A percentile compares a stretch with the other conserved stretches of the same genome.
Conservation (phyloP, 169 alveolate species). For the Cryptosporidium andersoni region DNA sequence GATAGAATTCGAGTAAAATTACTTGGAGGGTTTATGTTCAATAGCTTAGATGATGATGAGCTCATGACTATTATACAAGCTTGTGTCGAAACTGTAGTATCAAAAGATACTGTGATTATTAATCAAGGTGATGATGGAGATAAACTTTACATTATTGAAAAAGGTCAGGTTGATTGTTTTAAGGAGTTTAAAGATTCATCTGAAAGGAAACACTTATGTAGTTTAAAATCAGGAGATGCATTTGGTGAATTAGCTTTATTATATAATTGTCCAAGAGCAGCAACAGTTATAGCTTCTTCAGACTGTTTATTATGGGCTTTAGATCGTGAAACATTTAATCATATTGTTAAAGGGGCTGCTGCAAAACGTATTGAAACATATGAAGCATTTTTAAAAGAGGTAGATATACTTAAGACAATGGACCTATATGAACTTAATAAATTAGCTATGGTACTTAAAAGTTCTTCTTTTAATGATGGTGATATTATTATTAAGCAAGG, state of each 20-base stretch:
- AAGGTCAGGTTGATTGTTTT: conserved; percentile 89
- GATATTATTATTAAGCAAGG: conserved; percentile 93
- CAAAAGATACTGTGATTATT: conserved; percentile 83
- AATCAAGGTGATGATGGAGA: conserved; percentile 96
- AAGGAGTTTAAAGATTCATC: conserved; percentile 78
- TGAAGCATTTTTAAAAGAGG: conserved; percentile 87
- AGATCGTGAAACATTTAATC: conserved; percentile 93
- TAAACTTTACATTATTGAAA: conserved; percentile 89
- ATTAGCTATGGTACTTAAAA: conserved; percentile 92
- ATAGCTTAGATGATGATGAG: conserved; percentile 84
- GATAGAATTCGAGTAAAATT: conserved; percentile 80
- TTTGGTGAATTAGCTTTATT: conserved; percentile 97
- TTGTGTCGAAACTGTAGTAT: conserved; percentile 84
- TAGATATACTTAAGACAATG: conserved; percentile 87
- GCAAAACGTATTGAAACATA: conserved; percentile 91
- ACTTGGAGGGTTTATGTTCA: conserved; percentile 84
- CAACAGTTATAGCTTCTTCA: conserved; percentile 90
- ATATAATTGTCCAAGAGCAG: conserved; percentile 96
- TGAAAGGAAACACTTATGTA: conserved; percentile 81
- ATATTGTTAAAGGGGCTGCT: conserved; percentile 93
- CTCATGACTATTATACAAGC: conserved; percentile 86
- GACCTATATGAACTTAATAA: conserved; percentile 93
- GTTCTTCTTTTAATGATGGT: conserved; percentile 81
- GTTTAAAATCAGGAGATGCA: conserved; percentile 88
- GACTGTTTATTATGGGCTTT: conserved; percentile 89